Evolutionary conservation across 306 rosid species (phyloP), one percentile per base, ranked within the genome.

Genomic region (Glycine soja): DNA sequence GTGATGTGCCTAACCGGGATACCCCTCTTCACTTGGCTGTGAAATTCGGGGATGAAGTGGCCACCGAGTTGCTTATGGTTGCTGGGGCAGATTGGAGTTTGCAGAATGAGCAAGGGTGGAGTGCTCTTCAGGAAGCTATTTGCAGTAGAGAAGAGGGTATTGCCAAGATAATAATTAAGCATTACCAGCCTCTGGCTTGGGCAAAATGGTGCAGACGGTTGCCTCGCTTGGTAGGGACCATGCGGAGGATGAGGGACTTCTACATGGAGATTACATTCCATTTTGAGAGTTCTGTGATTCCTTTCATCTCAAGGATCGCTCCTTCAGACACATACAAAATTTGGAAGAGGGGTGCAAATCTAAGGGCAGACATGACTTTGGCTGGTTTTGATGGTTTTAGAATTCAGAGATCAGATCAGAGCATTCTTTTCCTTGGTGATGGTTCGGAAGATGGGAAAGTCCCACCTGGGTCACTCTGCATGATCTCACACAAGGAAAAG

Each of bases 81-180:
- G 97, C 96, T 0, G 98, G 99, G 65, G 97, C 96, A 10, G 99
- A 96, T 88, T 96, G 98, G 99, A 96, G 99, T 87, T 86, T 96
- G 94, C 99, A 96, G 88, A 96, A 96, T 80, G 99, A 96, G 70
- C 95, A 84, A 30, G 99, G 99, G 0, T 96, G 99, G 99, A 96
- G 99, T 87, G 93, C 99, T 15, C 98, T 96, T 74, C 98, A 96
- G 88, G 99, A 96, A 86, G 98, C 99, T 15, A 93, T 96, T 68
- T 96, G 99, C 86, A 83, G 50, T 69, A 86, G 96, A 79, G 94
- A 96, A 84, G 99, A 96, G 85, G 83, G 83, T n/a, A 90, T 96
- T 72, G 92, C 99, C 8, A 88, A 81, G 91, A 85, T 83, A 15
- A 96, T 96, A 74, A 90, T 96, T 24, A 89, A 96, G 86, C 98